A percentile compares a stretch with the other conserved stretches of the same genome.
phyloP scores from a whole-genome alignment of 129 eudicot species.

The Ambrosia trifida region DNA sequence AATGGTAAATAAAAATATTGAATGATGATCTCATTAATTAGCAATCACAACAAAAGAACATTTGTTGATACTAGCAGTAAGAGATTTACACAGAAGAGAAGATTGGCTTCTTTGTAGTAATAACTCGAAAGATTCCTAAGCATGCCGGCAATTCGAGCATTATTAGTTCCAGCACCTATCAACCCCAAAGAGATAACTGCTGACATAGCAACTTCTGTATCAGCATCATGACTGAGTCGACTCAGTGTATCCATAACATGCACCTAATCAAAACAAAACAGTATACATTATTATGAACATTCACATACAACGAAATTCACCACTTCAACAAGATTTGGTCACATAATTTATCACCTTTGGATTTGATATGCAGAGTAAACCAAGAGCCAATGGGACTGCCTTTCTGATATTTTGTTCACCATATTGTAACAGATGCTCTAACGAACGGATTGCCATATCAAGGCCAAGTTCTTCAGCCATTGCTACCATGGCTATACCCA shows the following conservation, averaged over 20 bases:
- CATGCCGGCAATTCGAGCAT: constrained; percentile 99
- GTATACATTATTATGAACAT: constrained; percentile 9
- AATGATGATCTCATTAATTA: neutral
- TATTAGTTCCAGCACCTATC: constrained; percentile 98
- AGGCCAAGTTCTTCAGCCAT: constrained; percentile 96
- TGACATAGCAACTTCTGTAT: constrained; percentile 97
- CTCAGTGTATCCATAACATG: constrained; percentile 98
- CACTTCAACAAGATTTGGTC: neutral
- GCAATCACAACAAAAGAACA: constrained; percentile 1
- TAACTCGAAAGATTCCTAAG: constrained; percentile 98
- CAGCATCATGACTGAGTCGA: constrained; percentile 95
- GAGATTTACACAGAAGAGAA: constrained; percentile 77
- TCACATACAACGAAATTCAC: neutral
- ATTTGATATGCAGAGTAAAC: constrained; percentile 90
- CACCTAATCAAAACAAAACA: constrained; percentile 50
- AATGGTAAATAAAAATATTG: neutral
- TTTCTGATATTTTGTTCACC: constrained; percentile 94
- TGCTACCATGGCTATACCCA: constrained; percentile 97
- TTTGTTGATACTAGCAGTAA: neutral
- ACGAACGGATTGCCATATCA: constrained; percentile 96
- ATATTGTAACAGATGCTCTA: constrained; percentile 93
- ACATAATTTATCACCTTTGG: constrained; percentile 59
- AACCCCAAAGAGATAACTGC: constrained; percentile 89
- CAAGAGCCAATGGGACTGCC: constrained; percentile 93
- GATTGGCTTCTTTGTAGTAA: constrained; percentile 96